A percentile compares a stretch with the other conserved stretches of the same genome.
phyloP scores from a whole-genome alignment of 148 eudicot genomes.

The Rhododendron mucronatum region DNA sequence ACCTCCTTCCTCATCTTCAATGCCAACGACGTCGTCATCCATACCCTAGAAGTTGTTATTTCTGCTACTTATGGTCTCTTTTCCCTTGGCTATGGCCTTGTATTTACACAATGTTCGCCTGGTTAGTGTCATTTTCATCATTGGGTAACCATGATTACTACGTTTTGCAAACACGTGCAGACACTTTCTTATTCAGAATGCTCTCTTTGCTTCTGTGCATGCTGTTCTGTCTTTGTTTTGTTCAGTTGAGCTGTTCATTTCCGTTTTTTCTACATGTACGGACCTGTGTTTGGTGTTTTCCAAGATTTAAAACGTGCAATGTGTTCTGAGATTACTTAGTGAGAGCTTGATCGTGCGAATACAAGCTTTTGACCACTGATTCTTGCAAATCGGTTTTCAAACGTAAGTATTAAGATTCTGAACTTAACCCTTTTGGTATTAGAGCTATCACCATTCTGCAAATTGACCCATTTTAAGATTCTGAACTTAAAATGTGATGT shows the following conservation, averaged over 20 bases:
- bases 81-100: background rate
- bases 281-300: background rate
- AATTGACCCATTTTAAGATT: too few relatives aligned
- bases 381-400: background rate
- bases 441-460: too few relatives aligned
- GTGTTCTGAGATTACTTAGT: background rate
- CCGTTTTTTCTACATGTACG: background rate
- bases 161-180: background rate
- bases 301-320: background rate
- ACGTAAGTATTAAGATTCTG: background rate
- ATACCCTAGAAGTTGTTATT: conserved; percentile 13
- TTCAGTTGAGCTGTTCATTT: background rate
- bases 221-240: background rate
- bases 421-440: background rate
- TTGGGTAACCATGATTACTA: background rate
- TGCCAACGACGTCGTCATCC: conserved; percentile 20
- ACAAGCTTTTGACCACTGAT: background rate
- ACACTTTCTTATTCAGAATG: background rate
- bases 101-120: background rate
- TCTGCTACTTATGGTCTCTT: background rate
- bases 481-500: too few relatives aligned
- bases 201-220: background rate
- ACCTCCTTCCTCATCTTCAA: conserved; percentile 27
- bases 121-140: background rate
- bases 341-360: background rate